Base-by-base conservation (phyloP, 768 basidiomycete species). In the Melanogaster broomeanus region DNA sequence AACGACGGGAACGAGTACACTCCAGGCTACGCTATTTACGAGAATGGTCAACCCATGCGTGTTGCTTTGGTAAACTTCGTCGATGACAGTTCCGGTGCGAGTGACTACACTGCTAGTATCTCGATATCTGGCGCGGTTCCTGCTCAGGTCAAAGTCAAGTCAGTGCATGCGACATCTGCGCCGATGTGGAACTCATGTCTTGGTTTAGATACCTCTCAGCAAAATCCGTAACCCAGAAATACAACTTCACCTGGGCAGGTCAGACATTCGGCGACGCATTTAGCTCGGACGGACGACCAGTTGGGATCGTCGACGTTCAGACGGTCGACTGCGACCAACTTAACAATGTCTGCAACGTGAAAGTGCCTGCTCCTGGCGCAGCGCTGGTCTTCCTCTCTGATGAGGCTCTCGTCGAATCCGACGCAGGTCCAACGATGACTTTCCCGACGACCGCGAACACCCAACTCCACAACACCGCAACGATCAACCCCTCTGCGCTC, bases 21-120 rank as follows among this genome's bases (percentile, higher is more conserved):
- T 6, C 86, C 89, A 52, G 75, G 79, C 45, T 62, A 62, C 34
- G 87, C 80, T 6, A 79, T 93, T 47, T 92, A 91, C 62, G 88
- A 93, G 64, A 77, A 85, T 51, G 82, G 81, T 16, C 72, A 65
- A 4, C 80, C 85, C 4, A 75, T 77, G 9, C 78, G 85, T 38
- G 75, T 89, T 1, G 84, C 81, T 8, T 61, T 93, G 45, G 80
- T 91, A 72, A 93, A 93, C 66, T 92, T 80, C 60, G 74, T 89
- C 38, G 74, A 77, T 24, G 88, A 90, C 59, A 53, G 74, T 0
- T 72, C 74, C 3, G 86, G 85, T 6, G 77, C 73, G 0, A 81
- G 74, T 58, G 74, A 80, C 42, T 79, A 81, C 52, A 78, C 73
- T 2, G 77, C 77, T 11, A 76, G 71, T 8, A 71, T 91, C 40